Percentiles rank a stretch among this genome's conserved stretches.
Evolutionary conservation across 179 eudicot species (phyloP).

Genomic region (Amaranthus tricolor): DNA sequence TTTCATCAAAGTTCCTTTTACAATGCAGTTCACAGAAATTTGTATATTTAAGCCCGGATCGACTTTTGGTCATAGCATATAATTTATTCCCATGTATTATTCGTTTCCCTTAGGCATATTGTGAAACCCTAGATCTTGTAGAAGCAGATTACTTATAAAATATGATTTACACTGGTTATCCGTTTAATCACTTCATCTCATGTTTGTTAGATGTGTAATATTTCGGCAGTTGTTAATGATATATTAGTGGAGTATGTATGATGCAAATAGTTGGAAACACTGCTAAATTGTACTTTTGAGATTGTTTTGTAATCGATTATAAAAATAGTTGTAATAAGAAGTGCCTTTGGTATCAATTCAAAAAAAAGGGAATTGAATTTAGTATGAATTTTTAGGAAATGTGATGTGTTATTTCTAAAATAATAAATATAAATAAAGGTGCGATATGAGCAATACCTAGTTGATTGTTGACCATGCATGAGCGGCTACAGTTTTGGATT

Average conservation of each 20-base stretch:
- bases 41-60: constrained; percentile 23
- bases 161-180: background rate
- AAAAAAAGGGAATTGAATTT: too few relatives aligned
- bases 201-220: constrained; percentile 8
- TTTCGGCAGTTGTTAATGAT: background rate
- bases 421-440: too few relatives aligned
- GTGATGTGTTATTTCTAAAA: too few relatives aligned
- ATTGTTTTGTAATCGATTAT: too few relatives aligned
- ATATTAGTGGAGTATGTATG: background rate
- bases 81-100: constrained; percentile 18
- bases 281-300: too few relatives aligned
- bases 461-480: too few relatives aligned
- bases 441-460: too few relatives aligned
- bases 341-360: too few relatives aligned
- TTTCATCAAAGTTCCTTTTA: constrained; percentile 2
- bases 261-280: background rate
- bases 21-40: constrained; percentile 11
- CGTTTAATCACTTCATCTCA: background rate
- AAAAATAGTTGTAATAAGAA: too few relatives aligned
- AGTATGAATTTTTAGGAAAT: too few relatives aligned
- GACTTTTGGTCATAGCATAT: constrained; percentile 15
- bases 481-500: too few relatives aligned
- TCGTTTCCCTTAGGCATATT: constrained; percentile 1
- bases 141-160: constrained; percentile 1
- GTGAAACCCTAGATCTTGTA: constrained; percentile 1